Base-by-base conservation (phyloP, 192 early-diverging fungal species). In the Irineochytrium annulatum region DNA sequence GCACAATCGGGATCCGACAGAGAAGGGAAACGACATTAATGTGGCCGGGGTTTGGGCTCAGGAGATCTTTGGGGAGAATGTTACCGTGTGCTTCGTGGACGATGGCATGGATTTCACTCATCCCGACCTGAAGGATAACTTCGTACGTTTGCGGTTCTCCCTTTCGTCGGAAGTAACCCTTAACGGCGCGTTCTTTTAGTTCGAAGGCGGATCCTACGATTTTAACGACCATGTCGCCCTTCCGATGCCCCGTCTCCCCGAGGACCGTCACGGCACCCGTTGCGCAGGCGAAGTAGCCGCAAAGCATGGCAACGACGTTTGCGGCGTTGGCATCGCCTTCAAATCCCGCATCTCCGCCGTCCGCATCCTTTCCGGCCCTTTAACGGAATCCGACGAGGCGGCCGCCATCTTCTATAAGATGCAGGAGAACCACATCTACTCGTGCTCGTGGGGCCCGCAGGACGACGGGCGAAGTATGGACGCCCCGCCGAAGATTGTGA, bases 201-300 rank as follows among this genome's bases (percentile, higher is more conserved):
- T 74, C 67, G 86, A 81, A 4, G 82, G 74, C 43, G 95, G 94
- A 2, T 99, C 97, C 0, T 94, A 92, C 65, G 97, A 99, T 70
- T 99, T 89, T 67, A 97, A 97, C 63, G 86, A 91, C 57, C 84
- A 89, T 63, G 79, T 65, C 3, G 65, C 73, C 35, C 63, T 87
- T 30, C 95, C 95, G 3, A 85, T 73, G 43, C 97, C 95, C 24
- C 77, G 71, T 44, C 52, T 89, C 0, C 30, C 33, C 16, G 88
- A 92, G 32, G 97, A 99, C 67, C 80, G 81, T 43, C 97, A 99
- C 68, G 97, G 97, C 39, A 99, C 97, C 8, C 77, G 97, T 34
- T 99, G 95, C 70, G 97, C 97, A 3, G 97, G 97, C 16, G 91
- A 96, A 77, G 92, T 99, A 14, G 97, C 94, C 0, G 93, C 97